phyloP scores from a whole-genome alignment of 441 rosid species.

The Eruca vesicaria region DNA sequence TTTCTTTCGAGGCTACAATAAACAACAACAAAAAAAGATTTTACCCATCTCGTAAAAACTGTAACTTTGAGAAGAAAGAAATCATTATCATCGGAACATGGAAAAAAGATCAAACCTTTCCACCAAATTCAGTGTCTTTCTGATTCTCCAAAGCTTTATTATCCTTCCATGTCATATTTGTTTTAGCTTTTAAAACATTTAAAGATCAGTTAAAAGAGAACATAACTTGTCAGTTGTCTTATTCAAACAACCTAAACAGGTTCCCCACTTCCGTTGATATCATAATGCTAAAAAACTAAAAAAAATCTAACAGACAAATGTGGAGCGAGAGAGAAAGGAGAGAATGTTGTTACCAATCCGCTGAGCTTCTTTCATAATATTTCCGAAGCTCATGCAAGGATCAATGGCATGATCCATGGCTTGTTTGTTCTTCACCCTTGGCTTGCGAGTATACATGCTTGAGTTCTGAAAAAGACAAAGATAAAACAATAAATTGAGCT shows the following conservation, averaged over 20 bases:
- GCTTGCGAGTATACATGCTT: slow-evolving; percentile 19
- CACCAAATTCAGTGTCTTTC: slow-evolving; percentile 70
- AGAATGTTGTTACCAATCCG: slow-evolving; percentile 40
- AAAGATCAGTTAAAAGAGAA: background rate
- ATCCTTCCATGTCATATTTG: slow-evolving; percentile 84
- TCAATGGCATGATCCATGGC: slow-evolving; percentile 33
- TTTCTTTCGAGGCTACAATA: slow-evolving; percentile 58
- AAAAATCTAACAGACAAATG: too few relatives aligned
- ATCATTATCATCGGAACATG: background rate
- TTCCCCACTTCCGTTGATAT: too few relatives aligned
- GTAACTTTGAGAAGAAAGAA: background rate
- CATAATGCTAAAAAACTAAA: too few relatives aligned
- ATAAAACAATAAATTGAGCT: background rate
- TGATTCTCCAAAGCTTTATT: slow-evolving; percentile 71
- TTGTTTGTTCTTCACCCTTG: slow-evolving; percentile 33
- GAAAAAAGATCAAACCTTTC: slow-evolving; percentile 50
- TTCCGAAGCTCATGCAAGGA: slow-evolving; percentile 39
- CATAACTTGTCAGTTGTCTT: background rate
- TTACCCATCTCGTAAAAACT: background rate
- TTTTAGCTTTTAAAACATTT: slow-evolving; percentile 41
- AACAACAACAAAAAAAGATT: background rate
- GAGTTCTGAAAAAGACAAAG: background rate
- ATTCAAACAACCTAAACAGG: background rate
- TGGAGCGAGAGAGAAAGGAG: too few relatives aligned
- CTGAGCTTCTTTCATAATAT: slow-evolving; percentile 57